These are phyloP conservation scores for Ceratocystis destructans DNA, from an alignment of 2,329 filamentous ascomycete species.

Conservation along the genomic window DNA sequence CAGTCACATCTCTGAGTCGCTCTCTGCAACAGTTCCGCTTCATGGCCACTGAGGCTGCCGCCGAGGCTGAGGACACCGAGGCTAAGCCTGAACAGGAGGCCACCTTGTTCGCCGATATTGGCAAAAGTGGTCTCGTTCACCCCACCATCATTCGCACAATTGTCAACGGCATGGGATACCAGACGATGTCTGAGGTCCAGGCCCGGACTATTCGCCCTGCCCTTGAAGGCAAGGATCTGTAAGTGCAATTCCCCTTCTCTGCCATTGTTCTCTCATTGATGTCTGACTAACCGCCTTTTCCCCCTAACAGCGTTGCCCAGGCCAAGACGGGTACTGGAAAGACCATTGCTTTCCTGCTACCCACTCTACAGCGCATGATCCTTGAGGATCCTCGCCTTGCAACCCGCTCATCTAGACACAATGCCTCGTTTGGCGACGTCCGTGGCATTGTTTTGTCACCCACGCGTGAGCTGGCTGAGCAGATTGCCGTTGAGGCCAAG, in stretches of 20 bases:
- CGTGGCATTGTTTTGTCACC: conserved; percentile 62
- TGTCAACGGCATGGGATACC: conserved; percentile 57
- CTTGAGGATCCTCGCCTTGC: conserved; percentile 47
- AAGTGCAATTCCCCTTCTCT: conserved; percentile 29
- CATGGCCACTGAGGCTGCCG: conserved; percentile 16
- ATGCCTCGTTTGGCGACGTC: conserved; percentile 41
- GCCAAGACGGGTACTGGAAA: conserved; percentile 96
- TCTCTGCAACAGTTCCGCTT: conserved; percentile 19
- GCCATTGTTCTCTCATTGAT: conserved; percentile 21
- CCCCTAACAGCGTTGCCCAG: conserved; percentile 57
- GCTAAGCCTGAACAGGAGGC: conserved; percentile 21
- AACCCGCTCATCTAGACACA: conserved; percentile 27
- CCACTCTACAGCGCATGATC: conserved; percentile 68
- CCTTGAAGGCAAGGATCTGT: conserved; percentile 71
- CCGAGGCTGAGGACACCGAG: conserved; percentile 10
- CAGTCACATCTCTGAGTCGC: conserved; percentile 13
- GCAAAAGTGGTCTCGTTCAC: conserved; percentile 39
- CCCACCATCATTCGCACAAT: conserved; percentile 53
- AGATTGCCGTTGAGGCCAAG: conserved; percentile 66
- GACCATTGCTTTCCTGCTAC: conserved; percentile 83
- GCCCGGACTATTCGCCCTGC: conserved; percentile 67
- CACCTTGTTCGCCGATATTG: conserved; percentile 34
- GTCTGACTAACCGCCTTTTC: not conserved
- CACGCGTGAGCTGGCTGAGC: conserved; percentile 66
- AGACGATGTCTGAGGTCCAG: conserved; percentile 88